Evolutionary conservation across 176 grass and related monocot genomes (phyloP).

Genomic region (Carex myosuroides): DNA sequence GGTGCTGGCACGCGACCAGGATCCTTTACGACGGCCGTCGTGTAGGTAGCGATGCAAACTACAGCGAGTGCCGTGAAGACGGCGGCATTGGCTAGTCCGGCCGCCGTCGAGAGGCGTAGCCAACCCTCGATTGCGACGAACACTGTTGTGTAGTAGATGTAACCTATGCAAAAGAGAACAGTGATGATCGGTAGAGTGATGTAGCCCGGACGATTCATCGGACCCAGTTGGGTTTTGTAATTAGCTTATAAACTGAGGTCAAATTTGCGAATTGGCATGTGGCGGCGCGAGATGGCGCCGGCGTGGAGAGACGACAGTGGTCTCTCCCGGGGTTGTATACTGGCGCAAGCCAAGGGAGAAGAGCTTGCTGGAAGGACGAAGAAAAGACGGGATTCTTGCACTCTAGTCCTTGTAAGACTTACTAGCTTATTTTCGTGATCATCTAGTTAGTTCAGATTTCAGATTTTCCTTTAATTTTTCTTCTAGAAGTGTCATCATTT

Average conservation of each 20-base stretch:
- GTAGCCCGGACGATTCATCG: conserved; percentile 62
- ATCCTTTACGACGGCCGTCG: conserved; percentile 52
- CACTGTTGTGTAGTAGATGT: conserved; percentile 85
- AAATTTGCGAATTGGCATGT: background rate
- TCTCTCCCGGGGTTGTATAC: background rate
- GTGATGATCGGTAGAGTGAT: conserved; percentile 79
- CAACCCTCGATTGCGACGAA: conserved; percentile 77
- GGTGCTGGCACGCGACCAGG: conserved; percentile 80
- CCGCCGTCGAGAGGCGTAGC: conserved; percentile 59
- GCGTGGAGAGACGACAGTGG: conserved; percentile 5
- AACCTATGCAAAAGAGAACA: conserved; percentile 67
- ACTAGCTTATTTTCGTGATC: background rate
- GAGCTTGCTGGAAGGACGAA: conserved; percentile 21
- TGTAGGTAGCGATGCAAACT: conserved; percentile 55
- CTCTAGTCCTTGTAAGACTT: background rate
- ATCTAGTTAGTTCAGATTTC: background rate
- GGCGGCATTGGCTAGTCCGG: conserved; percentile 61
- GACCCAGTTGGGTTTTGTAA: background rate
- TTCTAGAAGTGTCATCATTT: background rate
- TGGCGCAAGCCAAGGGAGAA: conserved; percentile 9
- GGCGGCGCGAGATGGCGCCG: conserved; percentile 16
- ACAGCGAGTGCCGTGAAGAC: conserved; percentile 46
- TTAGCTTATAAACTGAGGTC: background rate
- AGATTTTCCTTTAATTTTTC: background rate
- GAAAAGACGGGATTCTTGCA: background rate